A percentile compares a stretch with the other conserved stretches of the same genome.
phyloP scores from a whole-genome alignment of 2,329 filamentous ascomycete genomes.

The Aspergillus caelatus region DNA sequence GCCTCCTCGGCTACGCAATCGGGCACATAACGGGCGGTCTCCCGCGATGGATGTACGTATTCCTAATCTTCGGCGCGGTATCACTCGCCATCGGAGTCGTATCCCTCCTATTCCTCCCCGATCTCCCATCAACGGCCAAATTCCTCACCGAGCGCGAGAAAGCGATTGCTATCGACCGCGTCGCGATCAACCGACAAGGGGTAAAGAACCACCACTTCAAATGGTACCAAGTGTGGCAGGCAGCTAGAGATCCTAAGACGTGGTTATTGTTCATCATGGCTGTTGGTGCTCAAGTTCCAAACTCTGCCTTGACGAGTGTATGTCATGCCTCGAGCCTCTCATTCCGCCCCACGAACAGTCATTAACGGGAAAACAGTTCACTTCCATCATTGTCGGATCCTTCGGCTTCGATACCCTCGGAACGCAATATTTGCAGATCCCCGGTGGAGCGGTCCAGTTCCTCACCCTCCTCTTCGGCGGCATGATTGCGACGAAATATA shows the following conservation, averaged over 20 bases:
- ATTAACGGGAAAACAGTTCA: constrained; percentile 36
- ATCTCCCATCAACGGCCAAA: constrained; percentile 48
- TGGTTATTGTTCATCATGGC: constrained; percentile 62
- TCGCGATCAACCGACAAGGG: constrained; percentile 55
- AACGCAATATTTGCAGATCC: constrained; percentile 63
- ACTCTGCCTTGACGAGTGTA: constrained; percentile 57
- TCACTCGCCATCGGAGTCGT: constrained; percentile 42
- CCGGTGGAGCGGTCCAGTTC: constrained; percentile 61
- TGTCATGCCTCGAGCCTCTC: background rate
- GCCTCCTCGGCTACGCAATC: constrained; percentile 59
- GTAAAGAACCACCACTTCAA: constrained; percentile 58
- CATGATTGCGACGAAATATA: constrained; percentile 54
- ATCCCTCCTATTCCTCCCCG: constrained; percentile 44
- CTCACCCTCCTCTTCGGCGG: constrained; percentile 56
- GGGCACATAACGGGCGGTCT: constrained; percentile 60
- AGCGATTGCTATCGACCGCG: constrained; percentile 55
- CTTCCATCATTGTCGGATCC: constrained; percentile 52
- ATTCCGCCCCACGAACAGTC: background rate
- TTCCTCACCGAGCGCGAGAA: constrained; percentile 46
- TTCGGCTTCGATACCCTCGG: constrained; percentile 54
- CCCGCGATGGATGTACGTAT: constrained; percentile 60
- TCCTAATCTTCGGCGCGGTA: constrained; percentile 55
- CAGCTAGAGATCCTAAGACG: constrained; percentile 58
- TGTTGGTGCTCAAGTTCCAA: constrained; percentile 58
- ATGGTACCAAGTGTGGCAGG: constrained; percentile 51